Evolutionary conservation across 2,329 filamentous ascomycete genomes (phyloP).

Genomic region (Alternaria triticina): DNA sequence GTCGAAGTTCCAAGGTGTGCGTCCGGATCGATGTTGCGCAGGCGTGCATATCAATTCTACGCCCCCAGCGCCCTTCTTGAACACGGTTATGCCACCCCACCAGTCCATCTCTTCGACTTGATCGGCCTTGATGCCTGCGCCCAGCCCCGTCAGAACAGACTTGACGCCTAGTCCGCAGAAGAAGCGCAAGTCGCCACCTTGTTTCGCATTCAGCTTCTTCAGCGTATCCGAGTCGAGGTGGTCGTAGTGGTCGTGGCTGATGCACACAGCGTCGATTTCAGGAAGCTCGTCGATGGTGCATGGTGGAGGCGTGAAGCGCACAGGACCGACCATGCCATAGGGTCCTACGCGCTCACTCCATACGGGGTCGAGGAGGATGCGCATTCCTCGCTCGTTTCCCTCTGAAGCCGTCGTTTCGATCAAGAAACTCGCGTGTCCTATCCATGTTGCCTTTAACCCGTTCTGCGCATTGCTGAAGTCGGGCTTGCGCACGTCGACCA

Average conservation of each 20-base stretch:
- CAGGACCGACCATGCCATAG: slow-evolving; percentile 56
- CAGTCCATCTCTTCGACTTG: slow-evolving; percentile 58
- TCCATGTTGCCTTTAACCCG: slow-evolving; percentile 57
- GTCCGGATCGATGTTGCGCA: slow-evolving; percentile 56
- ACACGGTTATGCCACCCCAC: slow-evolving; percentile 55
- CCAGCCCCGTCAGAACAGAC: slow-evolving; percentile 45
- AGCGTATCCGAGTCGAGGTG: slow-evolving; percentile 59
- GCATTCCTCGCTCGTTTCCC: slow-evolving; percentile 47
- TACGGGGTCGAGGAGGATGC: slow-evolving; percentile 61
- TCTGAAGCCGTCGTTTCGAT: slow-evolving; percentile 49
- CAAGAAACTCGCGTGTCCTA: slow-evolving; percentile 59
- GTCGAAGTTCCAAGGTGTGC: slow-evolving; percentile 49
- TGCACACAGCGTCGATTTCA: slow-evolving; percentile 58
- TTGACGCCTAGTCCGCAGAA: slow-evolving; percentile 53
- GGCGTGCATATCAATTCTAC: slow-evolving; percentile 55
- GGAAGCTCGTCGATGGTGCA: slow-evolving; percentile 59
- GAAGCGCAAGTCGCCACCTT: slow-evolving; percentile 50
- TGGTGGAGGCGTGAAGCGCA: slow-evolving; percentile 59
- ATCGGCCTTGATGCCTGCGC: slow-evolving; percentile 44
- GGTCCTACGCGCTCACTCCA: slow-evolving; percentile 59
- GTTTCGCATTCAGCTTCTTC: slow-evolving; percentile 47
- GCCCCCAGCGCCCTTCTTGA: slow-evolving; percentile 43
- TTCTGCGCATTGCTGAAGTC: slow-evolving; percentile 44
- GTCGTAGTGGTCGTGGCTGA: slow-evolving; percentile 65
- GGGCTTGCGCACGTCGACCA: slow-evolving; percentile 53